Conservation (phyloP, 1,284 basidiomycete genomes). For the Pseudomicrostroma phylloplanum region DNA sequence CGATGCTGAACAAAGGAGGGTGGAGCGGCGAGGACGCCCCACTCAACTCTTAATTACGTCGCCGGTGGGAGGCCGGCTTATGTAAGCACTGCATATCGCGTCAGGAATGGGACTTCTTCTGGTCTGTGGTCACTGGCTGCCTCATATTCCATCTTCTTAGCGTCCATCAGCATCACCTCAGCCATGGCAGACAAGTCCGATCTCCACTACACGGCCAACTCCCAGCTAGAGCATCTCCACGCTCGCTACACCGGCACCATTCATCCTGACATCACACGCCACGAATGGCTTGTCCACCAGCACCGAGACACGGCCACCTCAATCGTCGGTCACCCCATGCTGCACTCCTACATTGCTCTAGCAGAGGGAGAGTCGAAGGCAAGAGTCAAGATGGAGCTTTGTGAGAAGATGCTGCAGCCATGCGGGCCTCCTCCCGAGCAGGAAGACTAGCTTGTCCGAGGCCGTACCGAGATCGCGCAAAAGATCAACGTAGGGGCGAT, state of each 20-base stretch:
- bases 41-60: no score
- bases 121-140: no score
- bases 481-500: no score
- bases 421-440: slow-evolving; percentile 79
- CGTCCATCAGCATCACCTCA: no score
- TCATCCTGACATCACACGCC: slow-evolving; percentile 45
- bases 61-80: no score
- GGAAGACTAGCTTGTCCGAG: background rate
- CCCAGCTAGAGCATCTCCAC: slow-evolving; percentile 60
- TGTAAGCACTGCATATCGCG: no score
- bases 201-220: slow-evolving; percentile 14
- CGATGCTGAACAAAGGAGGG: no score
- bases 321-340: slow-evolving; percentile 80
- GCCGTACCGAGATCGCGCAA: no score
- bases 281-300: slow-evolving; percentile 93
- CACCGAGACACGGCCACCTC: slow-evolving; percentile 88
- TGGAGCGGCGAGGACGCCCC: no score
- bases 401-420: slow-evolving; percentile 97
- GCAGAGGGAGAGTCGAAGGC: slow-evolving; percentile 88
- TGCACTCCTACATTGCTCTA: slow-evolving; percentile 79
- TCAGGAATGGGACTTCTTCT: no score
- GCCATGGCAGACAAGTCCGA: slow-evolving; percentile 12
- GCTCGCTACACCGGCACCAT: slow-evolving; percentile 86
- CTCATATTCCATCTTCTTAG: no score
- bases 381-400: slow-evolving; percentile 86